Conservation (phyloP, 768 basidiomycete genomes). For the Boletus reticulatus region DNA sequence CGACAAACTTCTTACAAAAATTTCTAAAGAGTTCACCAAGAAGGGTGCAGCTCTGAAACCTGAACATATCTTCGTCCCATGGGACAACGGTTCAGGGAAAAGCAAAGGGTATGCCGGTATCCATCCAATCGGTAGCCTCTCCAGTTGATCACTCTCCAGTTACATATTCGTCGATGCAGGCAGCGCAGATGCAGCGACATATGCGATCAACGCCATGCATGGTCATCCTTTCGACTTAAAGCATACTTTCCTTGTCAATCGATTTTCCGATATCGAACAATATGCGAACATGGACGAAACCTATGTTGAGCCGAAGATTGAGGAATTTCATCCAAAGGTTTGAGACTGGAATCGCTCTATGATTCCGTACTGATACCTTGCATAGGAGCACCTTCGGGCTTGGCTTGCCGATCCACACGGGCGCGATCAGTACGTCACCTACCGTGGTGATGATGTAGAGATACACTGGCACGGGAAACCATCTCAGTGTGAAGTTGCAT, state of each 20-base stretch:
- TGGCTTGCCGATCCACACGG: slow-evolving; percentile 94
- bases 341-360: not conserved
- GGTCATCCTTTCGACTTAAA: slow-evolving; percentile 84
- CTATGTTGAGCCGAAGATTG: slow-evolving; percentile 69
- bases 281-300: slow-evolving; percentile 75
- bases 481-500: slow-evolving; percentile 77
- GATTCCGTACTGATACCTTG: slow-evolving; percentile 5
- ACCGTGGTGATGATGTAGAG: slow-evolving; percentile 87
- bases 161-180: slow-evolving; percentile 82
- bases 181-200: slow-evolving; percentile 64
- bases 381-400: slow-evolving; percentile 88
- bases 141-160: slow-evolving; percentile 37
- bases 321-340: slow-evolving; percentile 77
- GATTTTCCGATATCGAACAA: slow-evolving; percentile 86
- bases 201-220: slow-evolving; percentile 66
- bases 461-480: slow-evolving; percentile 93
- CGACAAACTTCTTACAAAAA: slow-evolving; percentile 75
- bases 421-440: slow-evolving; percentile 94
- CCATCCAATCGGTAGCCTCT: not conserved
- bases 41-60: slow-evolving; percentile 76
- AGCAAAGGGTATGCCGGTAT: slow-evolving; percentile 78
- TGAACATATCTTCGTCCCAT: slow-evolving; percentile 83
- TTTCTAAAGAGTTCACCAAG: slow-evolving; percentile 80
- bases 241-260: slow-evolving; percentile 82
- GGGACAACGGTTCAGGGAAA: slow-evolving; percentile 78